These are phyloP conservation scores for Parmales sp. DNA, from an alignment of 108 stramenopile genomes.

Conservation along the genomic window DNA sequence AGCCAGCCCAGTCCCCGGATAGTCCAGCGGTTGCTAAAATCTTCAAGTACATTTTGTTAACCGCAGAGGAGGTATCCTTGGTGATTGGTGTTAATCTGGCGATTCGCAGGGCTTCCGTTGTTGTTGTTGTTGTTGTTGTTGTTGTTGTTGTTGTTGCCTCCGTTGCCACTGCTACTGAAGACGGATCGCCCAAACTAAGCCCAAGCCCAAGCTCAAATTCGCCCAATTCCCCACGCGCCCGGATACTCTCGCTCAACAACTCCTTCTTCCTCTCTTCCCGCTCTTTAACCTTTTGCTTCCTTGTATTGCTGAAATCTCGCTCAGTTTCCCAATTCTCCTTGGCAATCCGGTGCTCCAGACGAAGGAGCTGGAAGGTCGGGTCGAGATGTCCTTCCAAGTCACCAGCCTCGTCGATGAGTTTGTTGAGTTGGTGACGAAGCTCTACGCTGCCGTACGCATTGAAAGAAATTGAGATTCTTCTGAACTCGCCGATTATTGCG, in stretches of 20 bases:
- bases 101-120: neutral
- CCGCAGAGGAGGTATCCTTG: neutral
- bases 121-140: neutral
- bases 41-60: neutral
- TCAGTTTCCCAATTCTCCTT: neutral
- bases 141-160: neutral
- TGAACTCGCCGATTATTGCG: neutral
- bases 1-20: neutral
- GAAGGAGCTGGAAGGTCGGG: conserved; percentile 1
- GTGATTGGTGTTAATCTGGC: neutral
- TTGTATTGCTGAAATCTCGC: neutral
- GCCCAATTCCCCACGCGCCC: too few species aligned
- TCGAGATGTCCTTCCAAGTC: neutral
- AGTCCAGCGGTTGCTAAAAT: neutral
- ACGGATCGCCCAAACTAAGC: too few species aligned
- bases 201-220: too few species aligned
- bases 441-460: neutral
- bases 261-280: neutral
- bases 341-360: neutral
- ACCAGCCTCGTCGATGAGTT: neutral
- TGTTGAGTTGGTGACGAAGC: neutral
- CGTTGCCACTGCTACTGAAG: too few species aligned
- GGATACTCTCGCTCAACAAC: neutral
- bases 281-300: neutral
- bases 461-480: neutral